These are phyloP conservation scores for Lathyrus sativus DNA, from an alignment of 306 rosid genomes.

Conservation along the genomic window DNA sequence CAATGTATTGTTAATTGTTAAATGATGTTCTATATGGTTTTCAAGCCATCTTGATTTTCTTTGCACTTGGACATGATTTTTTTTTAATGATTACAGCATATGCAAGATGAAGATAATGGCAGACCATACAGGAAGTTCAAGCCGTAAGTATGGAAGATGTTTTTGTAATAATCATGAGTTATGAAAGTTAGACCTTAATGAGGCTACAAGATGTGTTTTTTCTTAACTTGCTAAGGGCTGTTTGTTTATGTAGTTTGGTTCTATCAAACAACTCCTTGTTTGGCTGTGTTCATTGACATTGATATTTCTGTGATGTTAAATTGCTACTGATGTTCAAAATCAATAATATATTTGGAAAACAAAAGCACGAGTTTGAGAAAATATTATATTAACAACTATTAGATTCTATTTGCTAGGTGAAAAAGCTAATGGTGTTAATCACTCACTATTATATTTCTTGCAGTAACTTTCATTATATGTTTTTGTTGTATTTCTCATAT, in stretches of 20 bases:
- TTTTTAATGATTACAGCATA: constrained; percentile 63
- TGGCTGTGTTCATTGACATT: constrained; percentile 16
- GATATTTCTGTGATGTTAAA: constrained; percentile 26
- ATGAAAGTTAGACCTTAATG: constrained; percentile 34
- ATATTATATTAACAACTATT: neutral
- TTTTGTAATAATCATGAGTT: constrained; percentile 47
- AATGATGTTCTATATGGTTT: neutral
- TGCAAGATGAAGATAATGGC: constrained; percentile 95
- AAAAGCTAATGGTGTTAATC: neutral
- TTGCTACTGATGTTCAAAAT: constrained; percentile 13
- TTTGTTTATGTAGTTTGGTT: constrained; percentile 24
- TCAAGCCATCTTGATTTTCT: too few species aligned
- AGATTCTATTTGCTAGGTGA: neutral
- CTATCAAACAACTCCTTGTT: constrained; percentile 20
- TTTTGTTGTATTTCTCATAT: neutral
- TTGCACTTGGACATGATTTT: too few species aligned
- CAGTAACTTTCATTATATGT: neutral
- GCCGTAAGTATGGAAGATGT: constrained; percentile 27
- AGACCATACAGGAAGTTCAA: constrained; percentile 81
- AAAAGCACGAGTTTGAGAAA: constrained; percentile 14
- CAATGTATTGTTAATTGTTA: neutral
- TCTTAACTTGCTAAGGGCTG: constrained; percentile 30
- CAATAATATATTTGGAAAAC: constrained; percentile 25
- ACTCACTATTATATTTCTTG: neutral
- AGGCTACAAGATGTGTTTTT: constrained; percentile 37